Conservation (phyloP, 768 basidiomycete species). For the Podaxis sp. region DNA sequence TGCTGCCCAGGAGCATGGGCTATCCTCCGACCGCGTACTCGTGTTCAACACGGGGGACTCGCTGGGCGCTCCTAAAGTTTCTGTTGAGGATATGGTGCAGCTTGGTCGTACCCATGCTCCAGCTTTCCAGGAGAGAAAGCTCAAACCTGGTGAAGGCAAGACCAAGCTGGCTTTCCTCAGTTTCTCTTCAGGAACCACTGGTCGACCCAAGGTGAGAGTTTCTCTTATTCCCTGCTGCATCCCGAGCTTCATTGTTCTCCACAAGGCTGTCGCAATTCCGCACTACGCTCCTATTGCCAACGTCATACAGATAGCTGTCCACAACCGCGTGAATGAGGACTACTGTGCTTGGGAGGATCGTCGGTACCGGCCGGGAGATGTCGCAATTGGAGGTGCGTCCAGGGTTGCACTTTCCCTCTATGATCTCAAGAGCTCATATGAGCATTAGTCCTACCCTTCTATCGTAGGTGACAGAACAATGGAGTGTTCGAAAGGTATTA, state of each 20-base stretch:
- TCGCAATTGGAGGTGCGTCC: conserved; percentile 53
- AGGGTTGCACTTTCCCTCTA: neutral
- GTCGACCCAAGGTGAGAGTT: conserved; percentile 59
- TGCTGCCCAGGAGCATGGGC: conserved; percentile 36
- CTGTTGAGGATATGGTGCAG: conserved; percentile 47
- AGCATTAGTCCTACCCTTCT: conserved; percentile 54
- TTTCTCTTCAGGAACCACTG: conserved; percentile 77
- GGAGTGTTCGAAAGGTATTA: neutral
- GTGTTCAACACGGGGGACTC: conserved; percentile 34
- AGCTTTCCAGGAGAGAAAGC: conserved; percentile 47
- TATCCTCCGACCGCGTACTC: conserved; percentile 43
- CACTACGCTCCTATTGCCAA: conserved; percentile 63
- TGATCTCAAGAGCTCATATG: neutral
- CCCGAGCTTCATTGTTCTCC: neutral
- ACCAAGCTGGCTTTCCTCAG: conserved; percentile 70
- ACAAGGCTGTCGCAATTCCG: conserved; percentile 59
- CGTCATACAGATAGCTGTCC: conserved; percentile 57
- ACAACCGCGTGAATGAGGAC: conserved; percentile 48
- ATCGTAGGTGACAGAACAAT: conserved; percentile 41
- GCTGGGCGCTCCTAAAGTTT: conserved; percentile 23
- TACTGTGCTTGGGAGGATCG: conserved; percentile 45
- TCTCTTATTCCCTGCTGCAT: neutral
- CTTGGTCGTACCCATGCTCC: conserved; percentile 41
- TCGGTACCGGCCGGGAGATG: conserved; percentile 60
- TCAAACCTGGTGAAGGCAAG: conserved; percentile 60